Base-by-base conservation (phyloP, 192 early-diverging fungal genomes). In the Mortierella alpina region DNA sequence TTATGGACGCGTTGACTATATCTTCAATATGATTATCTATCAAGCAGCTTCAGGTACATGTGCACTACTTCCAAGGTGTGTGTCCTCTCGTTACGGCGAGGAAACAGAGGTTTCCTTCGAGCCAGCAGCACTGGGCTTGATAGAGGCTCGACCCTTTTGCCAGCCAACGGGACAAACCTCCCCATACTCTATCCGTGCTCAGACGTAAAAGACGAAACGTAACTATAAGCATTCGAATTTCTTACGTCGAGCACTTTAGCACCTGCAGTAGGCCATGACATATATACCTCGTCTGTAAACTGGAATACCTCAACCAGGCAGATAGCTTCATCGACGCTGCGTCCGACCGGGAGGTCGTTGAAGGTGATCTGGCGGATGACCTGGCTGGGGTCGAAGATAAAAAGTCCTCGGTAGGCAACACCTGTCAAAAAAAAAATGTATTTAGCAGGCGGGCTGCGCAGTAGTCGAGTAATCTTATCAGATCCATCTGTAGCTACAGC, bases 291-390 rank as follows among this genome's bases (percentile, higher is more conserved):
- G 70, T 96, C 97, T 72, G 91, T 93, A 90, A 94, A 97, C 86
- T 95, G 90, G 81, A 98, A 87, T n/a, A 96, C 97, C 88, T 97
- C 92, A 59, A 98, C 84, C n/a, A 97, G 85, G 79, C 97, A 92
- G 64, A 97, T 76, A 47, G 89, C 86, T 87, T 97, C 96, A 84
- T 95, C 92, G 63, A 96, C 92, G 47, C 86, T 90, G 72, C 95
- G 93, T 54, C 95, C 95, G 47, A 96, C 92, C 31, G 94, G 93
- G 68, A 91, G 77, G 76, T 97, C 97, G 87, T 98, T 96, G 85
- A 97, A 88, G 82, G 90, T 93, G 84, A 94, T 90, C 75, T 93
- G 91, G 65, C 95, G 95, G 66, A 98, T 87, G 60, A 91, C 94
- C 72, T 92, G 90, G 80, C 95, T 88, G 56, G 94, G 95, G 83